Evolutionary conservation across 371 early-diverging fungal genomes (phyloP).

Genomic region (Syncephalastrum contaminatum): DNA sequence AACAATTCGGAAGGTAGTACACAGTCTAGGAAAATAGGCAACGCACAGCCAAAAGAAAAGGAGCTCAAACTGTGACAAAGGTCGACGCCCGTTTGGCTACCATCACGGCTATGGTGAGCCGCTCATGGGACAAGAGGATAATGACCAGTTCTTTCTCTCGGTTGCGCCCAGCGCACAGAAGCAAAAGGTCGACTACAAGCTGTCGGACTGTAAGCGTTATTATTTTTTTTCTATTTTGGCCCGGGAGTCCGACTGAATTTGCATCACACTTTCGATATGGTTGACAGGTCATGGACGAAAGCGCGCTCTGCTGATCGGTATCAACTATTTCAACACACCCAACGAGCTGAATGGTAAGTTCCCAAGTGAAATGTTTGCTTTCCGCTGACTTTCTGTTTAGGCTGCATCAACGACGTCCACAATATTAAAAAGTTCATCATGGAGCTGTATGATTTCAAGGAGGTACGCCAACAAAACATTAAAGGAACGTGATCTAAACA

Average conservation of each 20-base stretch:
- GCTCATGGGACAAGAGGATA: not conserved
- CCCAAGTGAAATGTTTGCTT: not conserved
- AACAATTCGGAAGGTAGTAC: too few relatives aligned
- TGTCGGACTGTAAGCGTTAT: slow-evolving; percentile 67
- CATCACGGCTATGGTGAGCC: too few relatives aligned
- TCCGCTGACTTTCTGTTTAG: slow-evolving; percentile 23
- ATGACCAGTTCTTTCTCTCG: slow-evolving; percentile 12
- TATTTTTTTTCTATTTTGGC: not conserved
- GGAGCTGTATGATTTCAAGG: slow-evolving; percentile 62
- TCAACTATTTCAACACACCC: slow-evolving; percentile 79
- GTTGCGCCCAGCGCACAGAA: slow-evolving; percentile 31
- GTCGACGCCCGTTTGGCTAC: too few relatives aligned
- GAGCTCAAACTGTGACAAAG: too few relatives aligned
- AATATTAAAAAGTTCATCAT: slow-evolving; percentile 78
- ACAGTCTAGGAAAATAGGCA: too few relatives aligned
- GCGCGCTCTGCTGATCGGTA: slow-evolving; percentile 87
- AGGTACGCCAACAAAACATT: slow-evolving; percentile 20
- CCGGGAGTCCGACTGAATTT: too few relatives aligned
- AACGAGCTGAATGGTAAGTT: slow-evolving; percentile 58
- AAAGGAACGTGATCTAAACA: not conserved
- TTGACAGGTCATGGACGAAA: slow-evolving; percentile 57
- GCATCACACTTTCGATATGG: too few relatives aligned
- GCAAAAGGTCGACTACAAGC: slow-evolving; percentile 34
- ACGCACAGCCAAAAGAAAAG: too few relatives aligned
- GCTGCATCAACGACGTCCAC: slow-evolving; percentile 92